Evolutionary conservation across 2,329 filamentous ascomycete genomes (phyloP).

Genomic region (Epichloe glyceriae): DNA sequence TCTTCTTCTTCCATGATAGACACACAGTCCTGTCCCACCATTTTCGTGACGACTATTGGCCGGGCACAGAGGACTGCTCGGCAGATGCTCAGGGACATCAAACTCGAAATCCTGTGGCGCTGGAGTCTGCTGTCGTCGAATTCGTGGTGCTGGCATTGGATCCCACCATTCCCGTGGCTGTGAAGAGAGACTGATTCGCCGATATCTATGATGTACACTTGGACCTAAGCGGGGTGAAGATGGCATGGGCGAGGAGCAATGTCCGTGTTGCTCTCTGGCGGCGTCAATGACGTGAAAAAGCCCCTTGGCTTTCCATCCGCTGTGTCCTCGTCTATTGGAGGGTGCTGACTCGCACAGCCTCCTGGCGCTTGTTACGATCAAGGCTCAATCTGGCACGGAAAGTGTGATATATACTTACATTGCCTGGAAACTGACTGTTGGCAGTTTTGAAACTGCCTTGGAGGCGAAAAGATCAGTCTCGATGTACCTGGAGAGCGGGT

Average conservation of each 20-base stretch:
- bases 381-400: not conserved
- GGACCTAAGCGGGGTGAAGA: conserved; percentile 8
- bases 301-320: conserved; percentile 24
- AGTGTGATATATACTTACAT: conserved; percentile 13
- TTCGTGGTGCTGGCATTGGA: conserved; percentile 12
- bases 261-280: conserved; percentile 11
- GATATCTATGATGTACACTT: conserved; percentile 9
- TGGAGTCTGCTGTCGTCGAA: conserved; percentile 8
- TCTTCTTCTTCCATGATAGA: conserved; percentile 32
- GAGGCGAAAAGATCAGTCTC: not conserved
- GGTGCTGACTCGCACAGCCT: conserved; percentile 37
- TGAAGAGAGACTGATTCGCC: conserved; percentile 12
- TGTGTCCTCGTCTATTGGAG: conserved; percentile 28
- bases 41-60: conserved; percentile 30
- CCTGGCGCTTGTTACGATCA: conserved; percentile 18
- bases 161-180: conserved; percentile 26
- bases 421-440: conserved; percentile 20
- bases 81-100: conserved; percentile 36
- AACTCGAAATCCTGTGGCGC: conserved; percentile 28
- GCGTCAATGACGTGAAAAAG: conserved; percentile 30
- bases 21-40: conserved; percentile 35
- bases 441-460: conserved; percentile 8
- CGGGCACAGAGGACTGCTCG: conserved; percentile 38
- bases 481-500: too few species aligned
- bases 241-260: not conserved